Percentiles rank a stretch among this genome's conserved stretches.
phyloP scores from a whole-genome alignment of 2,329 filamentous ascomycete species.

The Scolecobasidium constrictum region DNA sequence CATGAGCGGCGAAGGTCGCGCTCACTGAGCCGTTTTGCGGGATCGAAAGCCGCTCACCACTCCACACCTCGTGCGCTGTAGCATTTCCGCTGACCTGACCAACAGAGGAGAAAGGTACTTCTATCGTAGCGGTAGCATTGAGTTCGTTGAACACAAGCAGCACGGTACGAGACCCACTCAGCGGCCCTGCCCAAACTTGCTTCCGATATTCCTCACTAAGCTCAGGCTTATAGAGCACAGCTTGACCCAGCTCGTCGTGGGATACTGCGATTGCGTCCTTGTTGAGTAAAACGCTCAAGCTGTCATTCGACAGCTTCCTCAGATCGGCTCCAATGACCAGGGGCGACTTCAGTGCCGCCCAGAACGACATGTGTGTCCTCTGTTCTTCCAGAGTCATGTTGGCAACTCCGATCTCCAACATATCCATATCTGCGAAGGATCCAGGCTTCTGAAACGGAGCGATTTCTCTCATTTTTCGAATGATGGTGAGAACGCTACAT shows the following conservation, averaged over 20 bases:
- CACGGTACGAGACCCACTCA: not conserved
- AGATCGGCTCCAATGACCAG: slow-evolving; percentile 38
- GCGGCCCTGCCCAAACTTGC: slow-evolving; percentile 1
- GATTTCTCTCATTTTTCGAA: no score
- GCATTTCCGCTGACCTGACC: no score
- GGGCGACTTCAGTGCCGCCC: slow-evolving; percentile 35
- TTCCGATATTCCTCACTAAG: not conserved
- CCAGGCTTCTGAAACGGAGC: slow-evolving; percentile 28
- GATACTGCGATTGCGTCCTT: slow-evolving; percentile 38
- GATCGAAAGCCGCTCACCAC: no score
- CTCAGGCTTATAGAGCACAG: not conserved
- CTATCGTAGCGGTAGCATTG: no score
- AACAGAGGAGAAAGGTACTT: no score
- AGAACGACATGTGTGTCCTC: slow-evolving; percentile 36
- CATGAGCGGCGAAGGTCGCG: no score
- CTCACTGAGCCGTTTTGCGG: no score
- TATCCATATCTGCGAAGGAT: slow-evolving; percentile 34
- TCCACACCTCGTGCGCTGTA: no score
- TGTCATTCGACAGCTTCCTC: slow-evolving; percentile 25
- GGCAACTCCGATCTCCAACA: slow-evolving; percentile 37
- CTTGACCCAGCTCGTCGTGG: slow-evolving; percentile 31
- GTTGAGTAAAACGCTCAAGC: slow-evolving; percentile 35
- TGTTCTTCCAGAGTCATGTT: slow-evolving; percentile 29
- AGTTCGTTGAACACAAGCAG: not conserved
- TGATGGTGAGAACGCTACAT: slow-evolving; percentile 30